Conservation (phyloP, 805 yeast genomes). For the Suhomyces faveliae region DNA sequence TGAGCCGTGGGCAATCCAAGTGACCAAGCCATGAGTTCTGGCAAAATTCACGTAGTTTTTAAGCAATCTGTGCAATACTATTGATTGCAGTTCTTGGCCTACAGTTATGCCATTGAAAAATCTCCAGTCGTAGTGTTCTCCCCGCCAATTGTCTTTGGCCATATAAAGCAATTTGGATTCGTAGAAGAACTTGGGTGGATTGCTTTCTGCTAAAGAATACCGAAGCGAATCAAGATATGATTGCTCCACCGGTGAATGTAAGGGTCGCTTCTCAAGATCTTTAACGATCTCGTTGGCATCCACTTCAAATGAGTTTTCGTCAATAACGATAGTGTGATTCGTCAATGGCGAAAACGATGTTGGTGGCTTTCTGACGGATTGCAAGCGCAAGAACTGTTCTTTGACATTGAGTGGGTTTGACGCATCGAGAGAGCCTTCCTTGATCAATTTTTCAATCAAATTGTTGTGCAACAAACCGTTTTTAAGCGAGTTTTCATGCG, state of each 20-base stretch:
- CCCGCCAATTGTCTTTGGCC: slow-evolving; percentile 12
- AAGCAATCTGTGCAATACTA: slow-evolving; percentile 17
- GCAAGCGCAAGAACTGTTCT: neutral
- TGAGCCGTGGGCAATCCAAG: slow-evolving; percentile 25
- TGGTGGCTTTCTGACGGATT: neutral
- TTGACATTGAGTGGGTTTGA: neutral
- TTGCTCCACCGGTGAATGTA: slow-evolving; percentile 10
- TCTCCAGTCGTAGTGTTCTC: slow-evolving; percentile 30
- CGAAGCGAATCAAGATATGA: slow-evolving; percentile 19
- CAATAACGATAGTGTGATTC: slow-evolving; percentile 13
- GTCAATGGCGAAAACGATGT: neutral
- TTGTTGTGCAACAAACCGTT: slow-evolving; percentile 24
- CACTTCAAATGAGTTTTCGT: slow-evolving; percentile 23
- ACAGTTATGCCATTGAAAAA: slow-evolving; percentile 21
- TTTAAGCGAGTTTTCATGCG: slow-evolving; percentile 13
- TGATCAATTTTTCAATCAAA: slow-evolving; percentile 15
- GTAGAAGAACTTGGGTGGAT: slow-evolving; percentile 23
- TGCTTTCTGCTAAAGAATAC: slow-evolving; percentile 12
- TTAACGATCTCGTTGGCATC: slow-evolving; percentile 17
- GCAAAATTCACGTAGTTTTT: slow-evolving; percentile 19
- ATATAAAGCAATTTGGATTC: slow-evolving; percentile 18
- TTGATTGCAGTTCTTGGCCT: slow-evolving; percentile 15
- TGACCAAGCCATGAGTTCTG: slow-evolving; percentile 17
- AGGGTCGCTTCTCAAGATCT: slow-evolving; percentile 10
- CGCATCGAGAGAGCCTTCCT: neutral